A percentile compares a stretch with the other conserved stretches of the same genome.
Evolutionary conservation across 768 basidiomycete genomes (phyloP).

Genomic region (Lentinula edodes): DNA sequence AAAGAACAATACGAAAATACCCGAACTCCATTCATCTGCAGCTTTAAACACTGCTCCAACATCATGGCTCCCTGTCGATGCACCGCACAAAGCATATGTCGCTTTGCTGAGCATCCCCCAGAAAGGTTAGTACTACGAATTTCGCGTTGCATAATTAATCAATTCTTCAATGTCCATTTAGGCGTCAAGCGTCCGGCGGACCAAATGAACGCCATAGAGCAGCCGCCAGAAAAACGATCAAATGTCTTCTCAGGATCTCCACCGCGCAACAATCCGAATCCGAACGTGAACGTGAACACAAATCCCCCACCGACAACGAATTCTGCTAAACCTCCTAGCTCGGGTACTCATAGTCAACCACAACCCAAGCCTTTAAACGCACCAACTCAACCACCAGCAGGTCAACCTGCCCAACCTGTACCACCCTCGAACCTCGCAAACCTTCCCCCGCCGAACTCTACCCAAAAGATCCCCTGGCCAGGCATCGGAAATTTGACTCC

Average conservation of each 20-base stretch:
- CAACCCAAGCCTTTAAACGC: neutral
- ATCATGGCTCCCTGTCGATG: neutral
- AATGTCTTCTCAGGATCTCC: neutral
- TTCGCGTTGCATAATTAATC: neutral
- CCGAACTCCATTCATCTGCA: neutral
- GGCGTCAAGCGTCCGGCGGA: constrained; percentile 1
- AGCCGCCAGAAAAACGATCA: neutral
- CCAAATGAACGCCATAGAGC: neutral
- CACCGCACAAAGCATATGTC: neutral
- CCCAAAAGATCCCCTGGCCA: neutral
- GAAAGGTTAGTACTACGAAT: neutral
- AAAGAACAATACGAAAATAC: neutral
- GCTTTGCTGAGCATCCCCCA: neutral
- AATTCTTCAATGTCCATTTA: neutral
- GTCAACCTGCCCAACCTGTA: neutral
- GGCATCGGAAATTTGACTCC: neutral
- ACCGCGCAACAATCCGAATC: neutral
- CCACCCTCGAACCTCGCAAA: neutral
- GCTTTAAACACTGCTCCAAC: neutral
- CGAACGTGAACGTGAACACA: neutral
- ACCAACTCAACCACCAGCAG: neutral
- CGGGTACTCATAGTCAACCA: neutral
- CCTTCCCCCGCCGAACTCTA: neutral
- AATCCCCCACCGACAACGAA: neutral
- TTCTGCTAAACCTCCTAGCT: neutral